Conservation (phyloP, 1,139 yeast species). For the Yamadazyma membranifaciens region DNA sequence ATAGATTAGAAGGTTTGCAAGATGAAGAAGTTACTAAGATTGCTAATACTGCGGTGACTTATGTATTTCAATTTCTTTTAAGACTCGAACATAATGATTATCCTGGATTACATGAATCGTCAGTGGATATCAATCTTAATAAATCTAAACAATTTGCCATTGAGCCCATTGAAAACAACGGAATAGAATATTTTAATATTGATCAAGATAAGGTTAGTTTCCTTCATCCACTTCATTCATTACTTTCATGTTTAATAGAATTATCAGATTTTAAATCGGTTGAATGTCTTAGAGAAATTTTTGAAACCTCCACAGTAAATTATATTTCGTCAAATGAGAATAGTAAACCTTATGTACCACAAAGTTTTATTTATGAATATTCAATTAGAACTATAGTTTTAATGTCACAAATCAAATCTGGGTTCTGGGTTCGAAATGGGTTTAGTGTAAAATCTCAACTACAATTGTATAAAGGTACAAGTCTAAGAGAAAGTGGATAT, state of each 20-base stretch:
- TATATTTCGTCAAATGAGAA: slow-evolving; percentile 1
- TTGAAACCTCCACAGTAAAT: slow-evolving; percentile 13
- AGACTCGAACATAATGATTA: slow-evolving; percentile 28
- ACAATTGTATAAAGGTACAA: slow-evolving; percentile 76
- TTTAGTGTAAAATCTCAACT: slow-evolving; percentile 75
- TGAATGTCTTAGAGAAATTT: slow-evolving; percentile 17
- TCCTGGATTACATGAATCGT: slow-evolving; percentile 28
- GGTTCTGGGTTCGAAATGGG: slow-evolving; percentile 61
- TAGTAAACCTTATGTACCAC: slow-evolving; percentile 8
- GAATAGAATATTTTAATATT: slow-evolving; percentile 24
- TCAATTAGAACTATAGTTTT: slow-evolving; percentile 69
- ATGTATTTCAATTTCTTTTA: slow-evolving; percentile 30
- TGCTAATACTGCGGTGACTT: slow-evolving; percentile 30
- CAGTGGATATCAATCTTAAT: slow-evolving; percentile 27
- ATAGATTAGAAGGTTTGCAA: slow-evolving; percentile 20
- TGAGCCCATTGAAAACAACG: slow-evolving; percentile 24
- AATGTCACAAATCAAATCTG: slow-evolving; percentile 55
- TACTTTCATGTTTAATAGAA: slow-evolving; percentile 70
- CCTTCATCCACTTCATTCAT: slow-evolving; percentile 78
- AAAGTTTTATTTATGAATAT: slow-evolving; percentile 57
- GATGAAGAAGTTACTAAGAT: slow-evolving; percentile 18
- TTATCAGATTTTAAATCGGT: slow-evolving; percentile 34
- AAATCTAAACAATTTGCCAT: slow-evolving; percentile 16
- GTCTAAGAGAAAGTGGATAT: slow-evolving; percentile 80
- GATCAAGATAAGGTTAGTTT: slow-evolving; percentile 57